Evolutionary conservation across 345 rosid genomes (phyloP).

Genomic region (Eucalyptus albens): DNA sequence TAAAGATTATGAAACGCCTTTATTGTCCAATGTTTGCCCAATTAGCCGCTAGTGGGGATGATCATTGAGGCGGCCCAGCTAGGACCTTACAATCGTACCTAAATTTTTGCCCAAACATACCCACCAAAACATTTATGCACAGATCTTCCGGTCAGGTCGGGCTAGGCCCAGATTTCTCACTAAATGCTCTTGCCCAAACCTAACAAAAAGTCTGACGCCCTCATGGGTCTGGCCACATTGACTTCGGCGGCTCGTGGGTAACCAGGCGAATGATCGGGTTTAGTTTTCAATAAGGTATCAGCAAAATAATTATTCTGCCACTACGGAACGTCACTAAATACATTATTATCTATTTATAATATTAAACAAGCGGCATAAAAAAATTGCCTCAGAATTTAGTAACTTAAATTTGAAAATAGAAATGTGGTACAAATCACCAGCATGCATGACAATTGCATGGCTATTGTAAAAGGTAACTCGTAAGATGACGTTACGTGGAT

Average conservation of each 20-base stretch:
- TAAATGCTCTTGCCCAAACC: background rate
- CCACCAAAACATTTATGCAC: too few relatives aligned
- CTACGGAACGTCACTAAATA: background rate
- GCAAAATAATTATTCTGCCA: background rate
- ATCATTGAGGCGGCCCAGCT: background rate
- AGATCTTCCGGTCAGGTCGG: background rate
- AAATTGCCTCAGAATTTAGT: rapidly evolving
- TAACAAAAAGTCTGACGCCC: background rate
- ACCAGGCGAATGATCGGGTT: background rate
- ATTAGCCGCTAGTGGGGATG: background rate
- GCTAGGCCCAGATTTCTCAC: background rate
- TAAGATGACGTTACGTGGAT: background rate
- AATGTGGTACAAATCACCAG: background rate
- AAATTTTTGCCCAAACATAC: background rate
- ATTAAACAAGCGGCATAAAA: too few relatives aligned
- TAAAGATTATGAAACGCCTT: background rate
- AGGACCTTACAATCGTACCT: background rate
- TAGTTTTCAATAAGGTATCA: background rate
- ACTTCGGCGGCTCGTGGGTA: background rate
- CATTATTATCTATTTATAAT: background rate
- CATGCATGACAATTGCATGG: background rate
- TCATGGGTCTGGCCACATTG: background rate
- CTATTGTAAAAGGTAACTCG: background rate
- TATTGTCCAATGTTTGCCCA: background rate
- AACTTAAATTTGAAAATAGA: background rate